Evolutionary conservation across 1,284 basidiomycete species (phyloP).

Genomic region (Rhodotorula sp.): DNA sequence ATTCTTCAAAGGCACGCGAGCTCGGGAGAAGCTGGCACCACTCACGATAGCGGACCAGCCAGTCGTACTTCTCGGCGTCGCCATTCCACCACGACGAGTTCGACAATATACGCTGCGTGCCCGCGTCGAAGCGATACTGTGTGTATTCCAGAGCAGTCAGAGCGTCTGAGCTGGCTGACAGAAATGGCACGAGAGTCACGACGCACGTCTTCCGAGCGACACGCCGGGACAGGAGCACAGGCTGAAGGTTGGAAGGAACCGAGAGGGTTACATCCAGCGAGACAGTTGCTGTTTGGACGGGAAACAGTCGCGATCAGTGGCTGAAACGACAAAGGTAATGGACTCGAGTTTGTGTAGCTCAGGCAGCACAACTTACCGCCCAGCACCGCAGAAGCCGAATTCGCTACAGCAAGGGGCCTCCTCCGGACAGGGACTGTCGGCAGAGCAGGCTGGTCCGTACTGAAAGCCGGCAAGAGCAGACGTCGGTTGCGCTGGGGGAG

Average conservation of each 20-base stretch:
- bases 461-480: conserved; percentile 9
- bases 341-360: neutral
- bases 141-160: neutral
- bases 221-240: conserved; percentile 69
- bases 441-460: neutral
- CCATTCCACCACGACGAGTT: conserved; percentile 63
- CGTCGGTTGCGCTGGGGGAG: neutral
- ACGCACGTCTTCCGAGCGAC: conserved; percentile 61
- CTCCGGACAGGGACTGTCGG: conserved; percentile 54
- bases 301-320: neutral
- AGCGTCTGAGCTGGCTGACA: neutral
- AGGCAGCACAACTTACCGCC: conserved; percentile 31
- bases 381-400: conserved; percentile 69
- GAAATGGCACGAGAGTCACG: neutral
- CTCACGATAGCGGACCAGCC: conserved; percentile 61
- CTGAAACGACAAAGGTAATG: too few species aligned
- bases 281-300: conserved; percentile 56
- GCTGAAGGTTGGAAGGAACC: conserved; percentile 61
- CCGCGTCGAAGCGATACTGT: conserved; percentile 63
- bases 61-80: conserved; percentile 63
- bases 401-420: conserved; percentile 71
- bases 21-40: neutral
- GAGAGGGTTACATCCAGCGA: conserved; percentile 77
- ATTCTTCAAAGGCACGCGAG: neutral
- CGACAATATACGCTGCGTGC: conserved; percentile 61